Evolutionary conservation across 352 stramenopile species (phyloP), one percentile per base, ranked within the genome.

Genomic region (Globisporangium okanoganense): DNA sequence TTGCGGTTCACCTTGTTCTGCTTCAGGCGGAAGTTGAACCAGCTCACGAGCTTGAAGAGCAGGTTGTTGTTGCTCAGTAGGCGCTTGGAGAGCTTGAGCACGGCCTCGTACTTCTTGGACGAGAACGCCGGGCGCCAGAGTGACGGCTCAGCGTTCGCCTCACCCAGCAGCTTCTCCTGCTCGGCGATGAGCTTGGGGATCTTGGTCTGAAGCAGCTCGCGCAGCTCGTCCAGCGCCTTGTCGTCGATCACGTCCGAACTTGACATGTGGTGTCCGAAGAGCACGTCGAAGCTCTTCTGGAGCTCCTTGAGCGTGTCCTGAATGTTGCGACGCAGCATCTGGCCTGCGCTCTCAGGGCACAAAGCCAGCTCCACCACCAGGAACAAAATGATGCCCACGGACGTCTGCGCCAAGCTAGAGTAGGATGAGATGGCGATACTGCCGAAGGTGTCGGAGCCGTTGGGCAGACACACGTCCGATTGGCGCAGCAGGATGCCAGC

Each of bases 31-130:
- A 82, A 89, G 50, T 79, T 78, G 61, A 84, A 92, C 85, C 85
- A 94, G 18, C 66, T 64, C 18, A 92, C 68, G 9, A 94, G 68
- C 64, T 94, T 94, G 67, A 77, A 92, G 1, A 94, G 58, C 52
- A 94, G 50, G 22, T 86, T 87, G 60, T 87, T 92, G 78, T 90
- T 91, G 72, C 87, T 91, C 10, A 94, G 67, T 40, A 94, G 58
- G 0, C 81, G 76, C 10, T 82, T 67, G 13, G 66, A 85, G 35
- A 68, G 77, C 5, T 89, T 71, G 3, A 94, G 56, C 13, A 94
- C 78, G 0, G 61, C 43, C 33, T 87, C 71, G 63, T 94, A 94
- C 64, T 94, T 94, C 33, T 85, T 64, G 22, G 71, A 71, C 1
- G 85, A 94, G 48, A 94, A 94, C 9, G 67, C 41, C 0, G 81